phyloP scores from a whole-genome alignment of 2,329 filamentous ascomycete species.

The Microsporum ferrugineum region DNA sequence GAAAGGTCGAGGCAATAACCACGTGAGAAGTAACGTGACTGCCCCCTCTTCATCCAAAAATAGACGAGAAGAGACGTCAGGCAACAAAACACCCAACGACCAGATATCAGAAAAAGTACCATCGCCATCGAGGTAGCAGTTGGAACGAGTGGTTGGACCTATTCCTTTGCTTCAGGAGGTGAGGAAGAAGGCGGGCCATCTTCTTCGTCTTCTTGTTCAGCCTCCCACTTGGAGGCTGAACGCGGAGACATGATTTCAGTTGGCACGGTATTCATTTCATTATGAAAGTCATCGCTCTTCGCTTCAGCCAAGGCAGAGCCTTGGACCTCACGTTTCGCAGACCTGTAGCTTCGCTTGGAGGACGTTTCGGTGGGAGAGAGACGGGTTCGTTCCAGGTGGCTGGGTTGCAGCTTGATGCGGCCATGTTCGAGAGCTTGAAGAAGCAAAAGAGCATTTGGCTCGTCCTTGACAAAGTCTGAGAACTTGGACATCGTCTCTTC shows the following conservation, averaged over 20 bases:
- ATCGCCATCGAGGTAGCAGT: background rate
- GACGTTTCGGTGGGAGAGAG: conserved; percentile 25
- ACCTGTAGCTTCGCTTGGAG: conserved; percentile 16
- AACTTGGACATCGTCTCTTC: conserved; percentile 30
- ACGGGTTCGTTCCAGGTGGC: conserved; percentile 22
- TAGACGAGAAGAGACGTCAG: background rate
- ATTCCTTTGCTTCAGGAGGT: conserved; percentile 1
- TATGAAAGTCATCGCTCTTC: conserved; percentile 4
- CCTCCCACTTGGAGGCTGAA: background rate
- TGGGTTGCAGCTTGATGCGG: conserved; percentile 26
- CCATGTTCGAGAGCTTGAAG: conserved; percentile 29
- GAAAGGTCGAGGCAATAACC: background rate
- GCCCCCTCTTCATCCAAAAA: background rate
- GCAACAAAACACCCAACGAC: background rate
- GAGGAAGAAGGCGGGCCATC: background rate
- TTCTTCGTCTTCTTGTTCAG: background rate
- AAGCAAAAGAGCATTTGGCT: conserved; percentile 25
- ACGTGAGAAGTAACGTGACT: background rate
- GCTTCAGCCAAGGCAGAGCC: conserved; percentile 1
- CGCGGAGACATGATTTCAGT: conserved; percentile 13
- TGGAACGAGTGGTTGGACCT: background rate
- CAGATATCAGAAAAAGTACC: background rate
- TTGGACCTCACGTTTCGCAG: background rate
- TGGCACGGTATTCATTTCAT: conserved; percentile 13
- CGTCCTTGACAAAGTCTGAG: conserved; percentile 27